A percentile compares a stretch with the other conserved stretches of the same genome.
These are phyloP conservation scores for Pugionium cornutum DNA, from an alignment of 345 rosid species.

Conservation along the genomic window DNA sequence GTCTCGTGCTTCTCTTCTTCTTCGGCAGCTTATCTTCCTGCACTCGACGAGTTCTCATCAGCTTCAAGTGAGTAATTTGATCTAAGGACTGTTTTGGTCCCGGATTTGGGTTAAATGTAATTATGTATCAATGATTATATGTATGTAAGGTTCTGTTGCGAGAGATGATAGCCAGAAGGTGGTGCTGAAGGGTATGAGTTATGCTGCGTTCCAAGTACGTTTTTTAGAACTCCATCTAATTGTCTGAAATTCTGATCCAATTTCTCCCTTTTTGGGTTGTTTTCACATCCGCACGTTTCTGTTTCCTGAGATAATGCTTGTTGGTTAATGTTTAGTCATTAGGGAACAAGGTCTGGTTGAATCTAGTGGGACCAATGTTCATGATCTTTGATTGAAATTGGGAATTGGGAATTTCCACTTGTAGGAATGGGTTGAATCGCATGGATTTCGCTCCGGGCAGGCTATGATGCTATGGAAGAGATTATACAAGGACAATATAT, in stretches of 20 bases:
- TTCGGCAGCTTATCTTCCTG: conserved; percentile 37
- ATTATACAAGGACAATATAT: conserved; percentile 67
- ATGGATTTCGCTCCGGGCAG: conserved; percentile 87
- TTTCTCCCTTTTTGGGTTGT: background rate
- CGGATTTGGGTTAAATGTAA: background rate
- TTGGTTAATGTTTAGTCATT: background rate
- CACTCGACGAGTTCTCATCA: conserved; percentile 28
- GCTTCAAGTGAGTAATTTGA: conserved; percentile 16
- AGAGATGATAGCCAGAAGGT: conserved; percentile 44
- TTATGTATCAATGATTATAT: background rate
- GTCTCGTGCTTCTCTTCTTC: conserved; percentile 17
- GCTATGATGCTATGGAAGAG: conserved; percentile 97
- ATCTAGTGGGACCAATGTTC: background rate
- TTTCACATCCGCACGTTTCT: background rate
- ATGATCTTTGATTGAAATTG: conserved; percentile 9
- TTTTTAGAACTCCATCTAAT: background rate
- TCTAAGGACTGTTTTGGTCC: background rate
- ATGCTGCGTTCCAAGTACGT: conserved; percentile 63
- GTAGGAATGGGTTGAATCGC: conserved; percentile 85
- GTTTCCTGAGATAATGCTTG: background rate
- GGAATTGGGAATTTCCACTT: background rate
- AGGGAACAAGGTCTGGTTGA: background rate
- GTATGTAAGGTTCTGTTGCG: conserved; percentile 2
- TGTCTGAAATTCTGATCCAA: background rate
- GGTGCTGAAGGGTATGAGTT: conserved; percentile 76